Conservation (phyloP, 768 basidiomycete species). For the Cyclocybe aegerita region DNA sequence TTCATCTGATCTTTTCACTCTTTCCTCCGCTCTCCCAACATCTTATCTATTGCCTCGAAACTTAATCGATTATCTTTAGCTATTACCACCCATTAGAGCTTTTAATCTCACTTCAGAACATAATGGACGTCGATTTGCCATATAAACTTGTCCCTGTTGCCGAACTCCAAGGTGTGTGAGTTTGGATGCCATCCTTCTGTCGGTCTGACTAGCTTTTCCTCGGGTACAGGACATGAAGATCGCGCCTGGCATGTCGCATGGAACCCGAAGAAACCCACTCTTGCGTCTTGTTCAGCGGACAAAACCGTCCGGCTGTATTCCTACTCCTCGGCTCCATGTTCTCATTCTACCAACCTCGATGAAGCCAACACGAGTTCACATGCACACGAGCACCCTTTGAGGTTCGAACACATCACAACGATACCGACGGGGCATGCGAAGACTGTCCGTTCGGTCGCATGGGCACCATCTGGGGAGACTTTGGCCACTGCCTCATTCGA, state of each 20-base stretch:
- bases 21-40: background rate
- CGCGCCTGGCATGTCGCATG: constrained; percentile 88
- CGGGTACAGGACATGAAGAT: constrained; percentile 66
- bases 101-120: background rate
- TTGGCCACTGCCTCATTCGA: constrained; percentile 95
- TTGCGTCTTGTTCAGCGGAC: constrained; percentile 95
- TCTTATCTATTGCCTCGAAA: background rate
- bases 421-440: constrained; percentile 86
- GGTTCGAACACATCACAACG: constrained; percentile 57
- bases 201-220: background rate
- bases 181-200: background rate
- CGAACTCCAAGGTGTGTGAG: constrained; percentile 28
- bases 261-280: constrained; percentile 77
- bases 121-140: constrained; percentile 22
- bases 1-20: background rate
- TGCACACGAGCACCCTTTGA: constrained; percentile 7
- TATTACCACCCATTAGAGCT: background rate
- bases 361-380: constrained; percentile 10
- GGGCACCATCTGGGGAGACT: constrained; percentile 84
- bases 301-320: constrained; percentile 86
- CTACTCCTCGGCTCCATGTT: constrained; percentile 39
- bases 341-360: background rate
- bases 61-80: background rate
- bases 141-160: constrained; percentile 30
- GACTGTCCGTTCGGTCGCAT: constrained; percentile 83